Evolutionary conservation across 192 early-diverging fungal species (phyloP).

Genomic region (Coemansia sp.): DNA sequence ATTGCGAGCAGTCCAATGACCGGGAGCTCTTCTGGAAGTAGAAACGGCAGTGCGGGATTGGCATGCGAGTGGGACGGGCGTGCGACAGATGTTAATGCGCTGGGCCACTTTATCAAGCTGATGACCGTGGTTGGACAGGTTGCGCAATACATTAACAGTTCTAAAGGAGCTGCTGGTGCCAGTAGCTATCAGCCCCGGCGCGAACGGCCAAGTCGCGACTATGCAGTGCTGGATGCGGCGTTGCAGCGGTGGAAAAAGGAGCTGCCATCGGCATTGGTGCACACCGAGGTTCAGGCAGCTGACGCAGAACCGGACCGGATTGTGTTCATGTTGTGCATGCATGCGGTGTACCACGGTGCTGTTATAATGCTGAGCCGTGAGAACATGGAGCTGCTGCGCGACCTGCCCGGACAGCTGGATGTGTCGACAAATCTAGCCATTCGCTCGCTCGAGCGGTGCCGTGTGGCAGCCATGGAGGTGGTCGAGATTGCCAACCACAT

Average conservation of each 20-base stretch:
- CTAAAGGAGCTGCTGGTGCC: constrained; percentile 7
- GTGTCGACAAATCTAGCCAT: constrained; percentile 50
- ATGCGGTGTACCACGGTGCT: constrained; percentile 48
- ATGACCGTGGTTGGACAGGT: constrained; percentile 52
- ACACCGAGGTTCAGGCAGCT: constrained; percentile 20
- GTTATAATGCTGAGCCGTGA: constrained; percentile 55
- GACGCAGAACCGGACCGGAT: constrained; percentile 26
- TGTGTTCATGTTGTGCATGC: constrained; percentile 49
- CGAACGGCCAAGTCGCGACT: constrained; percentile 21
- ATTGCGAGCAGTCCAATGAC: constrained; percentile 23
- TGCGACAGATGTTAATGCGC: constrained; percentile 24
- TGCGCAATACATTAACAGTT: constrained; percentile 45
- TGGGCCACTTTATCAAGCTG: constrained; percentile 53
- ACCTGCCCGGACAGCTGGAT: constrained; percentile 45
- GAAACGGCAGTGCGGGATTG: constrained; percentile 17
- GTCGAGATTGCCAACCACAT: constrained; percentile 51
- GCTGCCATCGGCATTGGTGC: constrained; percentile 35
- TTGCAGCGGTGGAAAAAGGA: constrained; percentile 52
- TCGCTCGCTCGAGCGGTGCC: constrained; percentile 48
- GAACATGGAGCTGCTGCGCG: constrained; percentile 50
- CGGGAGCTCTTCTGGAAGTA: constrained; percentile 8
- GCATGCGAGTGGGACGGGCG: constrained; percentile 28
- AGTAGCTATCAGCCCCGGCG: background rate
- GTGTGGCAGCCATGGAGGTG: constrained; percentile 51
- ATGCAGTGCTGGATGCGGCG: constrained; percentile 31